Evolutionary conservation across 2,329 filamentous ascomycete genomes (phyloP), one percentile per base, ranked within the genome.

Genomic region (Neocucurbitaria cava): DNA sequence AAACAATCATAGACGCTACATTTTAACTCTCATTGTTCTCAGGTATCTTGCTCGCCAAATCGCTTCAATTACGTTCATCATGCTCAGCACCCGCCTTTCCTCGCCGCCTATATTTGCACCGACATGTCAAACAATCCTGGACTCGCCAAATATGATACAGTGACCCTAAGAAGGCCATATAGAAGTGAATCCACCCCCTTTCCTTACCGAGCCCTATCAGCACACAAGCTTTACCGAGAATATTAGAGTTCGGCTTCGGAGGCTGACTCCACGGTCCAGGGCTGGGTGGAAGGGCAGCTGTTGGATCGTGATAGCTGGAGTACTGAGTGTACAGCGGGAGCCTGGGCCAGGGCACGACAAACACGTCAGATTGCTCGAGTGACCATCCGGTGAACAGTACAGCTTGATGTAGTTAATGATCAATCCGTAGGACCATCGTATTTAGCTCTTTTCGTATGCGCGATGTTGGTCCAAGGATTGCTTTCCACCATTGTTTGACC

Each of bases 401-500:
- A 17, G 13, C 31, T 35, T 35, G 31, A n/a, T 35, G 31, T n/a
- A 35, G 31, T 15, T 13, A 17, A 35, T 5, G 3, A 17, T 8
- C 31, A 35, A 4, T 35, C 31, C 31, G 5, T 35, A 5, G 31
- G 15, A n/a, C 5, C 13, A 10, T 8, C 3, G 8, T 11, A n/a
- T 41, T 62, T 66, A 67, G 55, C 65, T 66, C 59, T 71, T 71
- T 33, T 70, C 67, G 24, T 56, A 64, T 24, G 54, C 55, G 23
- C 68, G 65, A 41, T 64, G 65, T 36, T 58, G 54, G 48, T 74
- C 69, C 23, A 73, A 53, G 9, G 63, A 54, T 31, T 64, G 60
- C 51, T 70, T 71, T 39, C 62, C 59, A 5, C 66, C 69, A 30
- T 63, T n/a, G 68, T 58, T 53, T 75, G 73, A n/a, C 94, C 94